Percentiles rank a stretch among this genome's conserved stretches.
phyloP scores from a whole-genome alignment of 2,329 filamentous ascomycete species.

The Hypoxylon sp. region DNA sequence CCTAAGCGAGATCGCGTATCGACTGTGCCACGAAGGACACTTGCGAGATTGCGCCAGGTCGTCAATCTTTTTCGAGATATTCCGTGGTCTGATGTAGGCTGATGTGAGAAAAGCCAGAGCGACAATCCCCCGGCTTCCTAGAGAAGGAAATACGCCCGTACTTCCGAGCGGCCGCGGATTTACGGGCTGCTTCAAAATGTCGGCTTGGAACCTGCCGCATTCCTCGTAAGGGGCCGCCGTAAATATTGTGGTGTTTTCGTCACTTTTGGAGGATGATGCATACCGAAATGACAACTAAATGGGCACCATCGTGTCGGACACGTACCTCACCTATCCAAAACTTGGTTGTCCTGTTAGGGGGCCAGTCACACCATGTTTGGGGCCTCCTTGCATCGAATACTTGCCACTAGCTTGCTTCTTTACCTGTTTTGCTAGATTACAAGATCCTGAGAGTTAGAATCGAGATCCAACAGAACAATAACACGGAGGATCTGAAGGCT shows the following conservation, averaged over 20 bases:
- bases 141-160: conserved; percentile 13
- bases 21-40: not conserved
- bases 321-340: not conserved
- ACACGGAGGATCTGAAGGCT: not conserved
- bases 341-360: not conserved
- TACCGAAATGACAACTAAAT: not conserved
- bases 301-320: not conserved
- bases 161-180: conserved; percentile 15
- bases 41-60: not conserved
- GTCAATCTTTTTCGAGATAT: conserved; percentile 11
- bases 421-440: not conserved
- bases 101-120: conserved; percentile 9
- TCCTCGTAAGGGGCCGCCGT: not conserved
- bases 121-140: not conserved
- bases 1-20: conserved; percentile 1
- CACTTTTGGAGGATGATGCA: not conserved
- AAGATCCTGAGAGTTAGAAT: not conserved
- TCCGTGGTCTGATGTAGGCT: conserved; percentile 17
- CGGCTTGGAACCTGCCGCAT: not conserved
- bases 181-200: not conserved
- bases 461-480: not conserved
- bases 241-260: not conserved
- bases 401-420: not conserved
- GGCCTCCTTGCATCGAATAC: not conserved
- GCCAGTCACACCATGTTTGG: conserved; percentile 7